Evolutionary conservation across 2,329 filamentous ascomycete species (phyloP).

Genomic region (Ophiobolus disseminans): DNA sequence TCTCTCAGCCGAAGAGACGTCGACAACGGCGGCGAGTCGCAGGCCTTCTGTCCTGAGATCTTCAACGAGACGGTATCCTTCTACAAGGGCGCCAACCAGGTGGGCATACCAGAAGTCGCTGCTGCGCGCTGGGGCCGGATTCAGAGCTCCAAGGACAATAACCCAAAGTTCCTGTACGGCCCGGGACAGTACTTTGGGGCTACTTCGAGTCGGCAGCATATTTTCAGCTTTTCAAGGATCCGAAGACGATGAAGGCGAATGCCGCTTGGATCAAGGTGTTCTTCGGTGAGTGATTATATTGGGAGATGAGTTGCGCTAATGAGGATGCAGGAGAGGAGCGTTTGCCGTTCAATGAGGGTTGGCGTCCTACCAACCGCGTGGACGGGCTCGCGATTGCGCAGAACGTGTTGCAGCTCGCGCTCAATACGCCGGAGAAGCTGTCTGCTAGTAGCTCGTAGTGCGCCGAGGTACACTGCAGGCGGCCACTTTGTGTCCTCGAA

Average conservation of each 20-base stretch:
- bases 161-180: constrained; percentile 27
- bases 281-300: constrained; percentile 28
- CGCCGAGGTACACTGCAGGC: too few species aligned
- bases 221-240: constrained; percentile 19
- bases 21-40: constrained; percentile 33
- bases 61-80: constrained; percentile 22
- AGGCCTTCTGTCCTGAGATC: constrained; percentile 26
- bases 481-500: too few species aligned
- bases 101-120: constrained; percentile 10
- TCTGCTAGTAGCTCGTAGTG: neutral
- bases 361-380: constrained; percentile 18
- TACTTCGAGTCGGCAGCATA: constrained; percentile 33
- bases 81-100: constrained; percentile 5
- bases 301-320: neutral
- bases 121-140: constrained; percentile 22
- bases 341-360: constrained; percentile 30
- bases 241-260: constrained; percentile 14
- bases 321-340: constrained; percentile 26
- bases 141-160: constrained; percentile 13
- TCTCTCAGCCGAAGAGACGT: constrained; percentile 36
- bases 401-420: constrained; percentile 16
- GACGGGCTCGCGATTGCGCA: constrained; percentile 10
- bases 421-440: constrained; percentile 23
- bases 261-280: constrained; percentile 31
- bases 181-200: constrained; percentile 14